phyloP scores from a whole-genome alignment of 1,139 yeast species.

The Debaryomyces nepalensis region DNA sequence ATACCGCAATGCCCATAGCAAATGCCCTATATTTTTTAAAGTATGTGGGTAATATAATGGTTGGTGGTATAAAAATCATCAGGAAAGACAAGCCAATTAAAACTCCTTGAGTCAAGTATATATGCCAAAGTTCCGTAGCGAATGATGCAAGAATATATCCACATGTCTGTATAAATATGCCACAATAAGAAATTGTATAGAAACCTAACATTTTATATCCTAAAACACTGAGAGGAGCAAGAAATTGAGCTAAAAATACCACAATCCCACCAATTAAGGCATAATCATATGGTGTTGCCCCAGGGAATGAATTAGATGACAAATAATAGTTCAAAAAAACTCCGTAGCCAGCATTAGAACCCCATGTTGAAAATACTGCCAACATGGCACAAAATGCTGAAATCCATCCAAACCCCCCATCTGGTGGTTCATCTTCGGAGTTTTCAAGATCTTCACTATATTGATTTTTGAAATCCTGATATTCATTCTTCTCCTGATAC shows the following conservation, averaged over 20 bases:
- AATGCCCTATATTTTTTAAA: slow-evolving; percentile 57
- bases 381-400: slow-evolving; percentile 59
- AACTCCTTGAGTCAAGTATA: slow-evolving; percentile 70
- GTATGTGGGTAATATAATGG: slow-evolving; percentile 65
- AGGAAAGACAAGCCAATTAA: slow-evolving; percentile 65
- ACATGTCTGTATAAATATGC: slow-evolving; percentile 54
- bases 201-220: slow-evolving; percentile 39
- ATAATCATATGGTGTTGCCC: slow-evolving; percentile 61
- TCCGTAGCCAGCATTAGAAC: slow-evolving; percentile 71
- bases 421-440: too few species aligned
- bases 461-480: too few species aligned
- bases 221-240: slow-evolving; percentile 57
- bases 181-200: slow-evolving; percentile 45
- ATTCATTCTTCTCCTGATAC: too few species aligned
- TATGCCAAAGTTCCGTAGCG: slow-evolving; percentile 62
- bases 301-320: slow-evolving; percentile 50
- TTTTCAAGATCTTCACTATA: too few species aligned
- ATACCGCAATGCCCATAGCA: slow-evolving; percentile 62
- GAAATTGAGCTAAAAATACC: slow-evolving; percentile 60
- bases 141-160: slow-evolving; percentile 70
- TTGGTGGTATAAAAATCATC: slow-evolving; percentile 61
- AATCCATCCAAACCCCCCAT: slow-evolving; percentile 75
- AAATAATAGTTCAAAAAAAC: slow-evolving; percentile 66
- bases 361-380: slow-evolving; percentile 65
- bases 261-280: slow-evolving; percentile 74